phyloP scores from a whole-genome alignment of 345 rosid species.

The Citrus inodora region DNA sequence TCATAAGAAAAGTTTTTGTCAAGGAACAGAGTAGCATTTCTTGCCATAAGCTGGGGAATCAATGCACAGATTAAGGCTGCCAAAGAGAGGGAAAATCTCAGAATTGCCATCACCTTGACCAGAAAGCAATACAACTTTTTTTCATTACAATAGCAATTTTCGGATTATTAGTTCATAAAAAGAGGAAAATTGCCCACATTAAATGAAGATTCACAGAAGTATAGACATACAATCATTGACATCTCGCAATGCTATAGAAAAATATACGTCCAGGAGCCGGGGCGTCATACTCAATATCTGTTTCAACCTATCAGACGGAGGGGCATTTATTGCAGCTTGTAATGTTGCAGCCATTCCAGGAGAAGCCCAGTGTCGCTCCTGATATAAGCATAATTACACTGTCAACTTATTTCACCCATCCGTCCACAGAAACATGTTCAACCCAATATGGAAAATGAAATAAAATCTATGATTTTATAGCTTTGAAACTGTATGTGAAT shows the following conservation, averaged over 20 bases:
- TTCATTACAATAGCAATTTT: neutral
- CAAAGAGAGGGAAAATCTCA: slow-evolving; percentile 17
- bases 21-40: slow-evolving; percentile 70
- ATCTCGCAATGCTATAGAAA: slow-evolving; percentile 61
- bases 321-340: slow-evolving; percentile 68
- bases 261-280: slow-evolving; percentile 71
- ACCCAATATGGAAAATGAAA: neutral
- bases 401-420: slow-evolving; percentile 1
- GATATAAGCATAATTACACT: slow-evolving; percentile 27
- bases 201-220: slow-evolving; percentile 13
- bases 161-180: neutral
- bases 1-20: slow-evolving; percentile 73
- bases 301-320: slow-evolving; percentile 71
- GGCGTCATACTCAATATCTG: slow-evolving; percentile 70
- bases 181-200: neutral
- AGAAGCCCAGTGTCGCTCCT: slow-evolving; percentile 87
- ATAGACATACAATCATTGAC: slow-evolving; percentile 73
- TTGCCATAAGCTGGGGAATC: slow-evolving; percentile 81
- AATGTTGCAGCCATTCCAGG: slow-evolving; percentile 66
- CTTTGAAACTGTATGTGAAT: neutral
- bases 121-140: neutral
- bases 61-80: slow-evolving; percentile 89
- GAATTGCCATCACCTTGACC: neutral
- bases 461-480: neutral
- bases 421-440: neutral